These are phyloP conservation scores for Aspergillus bombycis DNA, from an alignment of 2,329 filamentous ascomycete genomes.

Conservation along the genomic window DNA sequence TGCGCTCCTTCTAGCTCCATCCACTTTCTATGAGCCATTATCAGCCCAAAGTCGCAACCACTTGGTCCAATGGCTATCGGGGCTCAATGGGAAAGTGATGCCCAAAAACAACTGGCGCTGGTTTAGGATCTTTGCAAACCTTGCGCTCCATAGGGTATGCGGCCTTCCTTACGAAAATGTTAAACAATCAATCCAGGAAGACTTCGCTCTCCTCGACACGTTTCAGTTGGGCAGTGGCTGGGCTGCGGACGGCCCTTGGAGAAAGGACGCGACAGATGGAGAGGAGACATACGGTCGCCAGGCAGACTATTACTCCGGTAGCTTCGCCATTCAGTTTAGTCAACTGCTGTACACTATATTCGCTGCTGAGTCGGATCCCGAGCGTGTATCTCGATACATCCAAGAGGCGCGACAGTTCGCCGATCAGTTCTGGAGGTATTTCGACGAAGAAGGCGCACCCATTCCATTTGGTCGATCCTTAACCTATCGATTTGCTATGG, in stretches of 20 bases:
- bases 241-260: slow-evolving; percentile 53
- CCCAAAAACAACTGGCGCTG: slow-evolving; percentile 57
- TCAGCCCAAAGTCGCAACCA: slow-evolving; percentile 25
- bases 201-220: slow-evolving; percentile 49
- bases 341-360: slow-evolving; percentile 53
- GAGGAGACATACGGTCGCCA: slow-evolving; percentile 33
- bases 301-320: slow-evolving; percentile 58
- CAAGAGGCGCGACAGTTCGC: slow-evolving; percentile 48
- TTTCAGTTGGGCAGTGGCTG: slow-evolving; percentile 53
- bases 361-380: slow-evolving; percentile 46
- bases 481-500: slow-evolving; percentile 57
- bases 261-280: background rate
- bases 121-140: slow-evolving; percentile 56
- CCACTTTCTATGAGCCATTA: slow-evolving; percentile 32
- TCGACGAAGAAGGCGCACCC: slow-evolving; percentile 50
- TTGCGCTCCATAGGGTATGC: slow-evolving; percentile 49
- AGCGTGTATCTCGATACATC: slow-evolving; percentile 42
- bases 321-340: slow-evolving; percentile 58
- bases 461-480: slow-evolving; percentile 58
- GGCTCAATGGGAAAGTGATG: slow-evolving; percentile 51
- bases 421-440: slow-evolving; percentile 52
- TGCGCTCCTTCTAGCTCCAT: slow-evolving; percentile 51
- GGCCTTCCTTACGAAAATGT: slow-evolving; percentile 41
- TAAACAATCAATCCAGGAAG: slow-evolving; percentile 42
- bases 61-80: slow-evolving; percentile 46